A percentile compares a stretch with the other conserved stretches of the same genome.
These are phyloP conservation scores for Enterospora canceri DNA, from an alignment of 371 early-diverging fungal species.

Conservation along the genomic window DNA sequence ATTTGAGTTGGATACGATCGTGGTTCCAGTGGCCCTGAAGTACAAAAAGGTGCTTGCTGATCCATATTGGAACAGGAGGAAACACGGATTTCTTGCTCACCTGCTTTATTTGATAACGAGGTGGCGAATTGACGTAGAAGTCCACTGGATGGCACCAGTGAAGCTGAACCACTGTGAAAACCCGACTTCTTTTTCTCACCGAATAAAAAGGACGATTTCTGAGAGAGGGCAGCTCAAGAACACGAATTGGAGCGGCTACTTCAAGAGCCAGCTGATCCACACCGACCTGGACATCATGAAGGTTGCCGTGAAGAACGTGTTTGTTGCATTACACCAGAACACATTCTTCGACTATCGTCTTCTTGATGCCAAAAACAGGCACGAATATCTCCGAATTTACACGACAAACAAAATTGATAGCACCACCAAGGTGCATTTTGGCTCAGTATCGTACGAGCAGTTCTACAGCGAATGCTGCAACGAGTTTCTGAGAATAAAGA, in stretches of 20 bases:
- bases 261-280: slow-evolving; percentile 58
- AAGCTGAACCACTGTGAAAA: slow-evolving; percentile 48
- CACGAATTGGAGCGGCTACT: slow-evolving; percentile 62
- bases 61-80: slow-evolving; percentile 63
- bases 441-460: slow-evolving; percentile 5
- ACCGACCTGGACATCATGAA: slow-evolving; percentile 51
- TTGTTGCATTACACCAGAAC: slow-evolving; percentile 1
- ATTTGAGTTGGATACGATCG: slow-evolving; percentile 64
- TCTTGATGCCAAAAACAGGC: neutral
- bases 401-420: slow-evolving; percentile 3
- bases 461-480: slow-evolving; percentile 28
- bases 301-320: slow-evolving; percentile 26
- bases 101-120: slow-evolving; percentile 64
- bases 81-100: slow-evolving; percentile 60
- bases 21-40: slow-evolving; percentile 62
- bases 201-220: slow-evolving; percentile 60
- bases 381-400: neutral
- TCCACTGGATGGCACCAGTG: slow-evolving; percentile 50
- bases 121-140: slow-evolving; percentile 58
- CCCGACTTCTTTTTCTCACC: slow-evolving; percentile 59
- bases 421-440: slow-evolving; percentile 15
- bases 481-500: slow-evolving; percentile 27
- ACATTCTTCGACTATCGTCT: neutral
- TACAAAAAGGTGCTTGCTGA: slow-evolving; percentile 59
- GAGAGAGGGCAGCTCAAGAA: slow-evolving; percentile 59